These are phyloP conservation scores for Phytophthora vignae DNA, from an alignment of 352 stramenopile species.

Conservation along the genomic window DNA sequence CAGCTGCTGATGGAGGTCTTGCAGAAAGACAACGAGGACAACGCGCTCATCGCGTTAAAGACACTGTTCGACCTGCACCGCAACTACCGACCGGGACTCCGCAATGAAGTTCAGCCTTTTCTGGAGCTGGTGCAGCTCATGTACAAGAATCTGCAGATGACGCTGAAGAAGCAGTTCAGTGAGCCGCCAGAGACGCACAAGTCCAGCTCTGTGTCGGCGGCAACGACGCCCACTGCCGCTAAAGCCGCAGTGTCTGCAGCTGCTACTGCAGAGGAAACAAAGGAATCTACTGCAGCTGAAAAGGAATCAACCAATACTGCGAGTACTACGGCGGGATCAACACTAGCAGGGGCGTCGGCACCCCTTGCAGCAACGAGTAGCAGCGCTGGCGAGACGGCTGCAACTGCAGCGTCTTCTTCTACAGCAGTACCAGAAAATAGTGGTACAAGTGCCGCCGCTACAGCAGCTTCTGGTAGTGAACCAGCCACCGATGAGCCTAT, in stretches of 20 bases:
- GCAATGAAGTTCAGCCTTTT: conserved; percentile 92
- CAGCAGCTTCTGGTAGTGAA: conserved; percentile 9
- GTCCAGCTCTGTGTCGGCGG: conserved; percentile 23
- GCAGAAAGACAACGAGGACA: conserved; percentile 97
- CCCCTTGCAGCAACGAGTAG: conserved; percentile 10
- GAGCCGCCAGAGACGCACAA: conserved; percentile 50
- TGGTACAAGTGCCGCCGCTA: conserved; percentile 9
- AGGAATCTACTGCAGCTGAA: conserved; percentile 7
- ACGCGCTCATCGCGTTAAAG: conserved; percentile 94
- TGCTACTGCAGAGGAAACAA: conserved; percentile 18
- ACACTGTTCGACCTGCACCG: conserved; percentile 98
- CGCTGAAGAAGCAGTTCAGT: conserved; percentile 89
- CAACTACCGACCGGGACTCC: conserved; percentile 93
- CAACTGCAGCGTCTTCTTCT: conserved; percentile 14
- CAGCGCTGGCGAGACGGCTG: conserved; percentile 5
- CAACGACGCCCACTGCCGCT: conserved; percentile 30
- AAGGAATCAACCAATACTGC: conserved; percentile 5
- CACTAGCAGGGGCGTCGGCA: conserved; percentile 4
- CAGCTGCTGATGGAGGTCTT: conserved; percentile 95
- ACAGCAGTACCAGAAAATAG: conserved; percentile 19
- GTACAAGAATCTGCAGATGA: conserved; percentile 89
- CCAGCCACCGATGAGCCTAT: conserved; percentile 55
- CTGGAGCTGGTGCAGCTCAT: conserved; percentile 90
- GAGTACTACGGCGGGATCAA: conserved; percentile 11
- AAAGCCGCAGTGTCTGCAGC: conserved; percentile 22